Evolutionary conservation across 73 alveolate genomes (phyloP), one percentile per base, ranked within the genome.

Genomic region (Paramecium caudatum): DNA sequence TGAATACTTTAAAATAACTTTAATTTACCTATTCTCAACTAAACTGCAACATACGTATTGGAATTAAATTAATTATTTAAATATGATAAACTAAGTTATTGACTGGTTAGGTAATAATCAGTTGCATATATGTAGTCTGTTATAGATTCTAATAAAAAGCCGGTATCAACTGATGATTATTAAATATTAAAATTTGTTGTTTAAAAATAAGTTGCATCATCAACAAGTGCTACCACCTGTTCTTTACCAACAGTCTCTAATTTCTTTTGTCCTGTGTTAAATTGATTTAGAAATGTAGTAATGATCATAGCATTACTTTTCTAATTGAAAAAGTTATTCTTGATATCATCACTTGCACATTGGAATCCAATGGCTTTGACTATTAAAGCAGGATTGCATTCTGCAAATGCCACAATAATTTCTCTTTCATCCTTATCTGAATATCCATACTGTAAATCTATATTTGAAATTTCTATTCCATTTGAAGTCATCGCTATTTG

Each of bases 161-260:
- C 80, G 21, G 80, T 55, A 55, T 55, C 80, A 55, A 55, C 80
- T 19, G 80, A 23, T 55, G 80, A 55, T 55, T 55, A 37, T 55
- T 55, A 55, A 55, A 55, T 55, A 23, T 55, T 55, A 8, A 55
- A 55, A 23, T 55, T 55, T 4, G 80, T 55, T 6, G 80, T 55
- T 55, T 55, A 55, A 23, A 55, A 55, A 55, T 55, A 55, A 2
- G 80, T 55, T 55, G 80, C 23, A 5, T 17, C 8, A 8, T 55
- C 80, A 4, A 55, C 45, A 19, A 55, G 23, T 55, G 80, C 80
- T 43, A 55, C 23, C 4, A 55, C 80, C 16, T 55, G 7, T 5
- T 55, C 80, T 55, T 55, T 55, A 21, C 80, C 80, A 10, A 55
- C 80, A 13, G 23, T 17, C 46, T 55, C 80, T 21, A 55, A 23